Evolutionary conservation across 2,329 filamentous ascomycete species (phyloP).

Genomic region (Fusarium sp.): DNA sequence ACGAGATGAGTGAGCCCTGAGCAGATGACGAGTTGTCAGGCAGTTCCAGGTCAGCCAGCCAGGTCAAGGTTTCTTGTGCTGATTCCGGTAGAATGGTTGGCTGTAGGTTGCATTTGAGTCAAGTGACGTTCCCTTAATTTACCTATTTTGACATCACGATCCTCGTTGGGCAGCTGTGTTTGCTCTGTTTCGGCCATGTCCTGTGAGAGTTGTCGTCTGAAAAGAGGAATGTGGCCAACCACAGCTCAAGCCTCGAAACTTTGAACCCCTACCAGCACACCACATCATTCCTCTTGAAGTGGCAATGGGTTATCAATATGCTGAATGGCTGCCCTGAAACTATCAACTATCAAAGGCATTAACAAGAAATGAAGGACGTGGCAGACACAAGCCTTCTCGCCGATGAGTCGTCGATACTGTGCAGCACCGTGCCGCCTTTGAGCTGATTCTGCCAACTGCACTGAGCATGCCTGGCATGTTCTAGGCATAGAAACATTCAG

Average conservation of each 20-base stretch:
- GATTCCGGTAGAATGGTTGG: conserved; percentile 22
- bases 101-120: conserved; percentile 13
- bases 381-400: neutral
- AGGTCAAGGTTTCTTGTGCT: conserved; percentile 23
- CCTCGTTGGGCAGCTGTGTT: conserved; percentile 18
- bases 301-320: conserved; percentile 11
- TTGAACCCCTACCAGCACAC: conserved; percentile 18
- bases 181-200: conserved; percentile 26
- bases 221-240: conserved; percentile 18
- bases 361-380: conserved; percentile 22
- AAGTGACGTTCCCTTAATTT: conserved; percentile 24
- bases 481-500: conserved; percentile 1
- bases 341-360: neutral
- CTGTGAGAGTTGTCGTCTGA: conserved; percentile 11
- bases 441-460: conserved; percentile 29
- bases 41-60: conserved; percentile 29
- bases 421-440: conserved; percentile 10
- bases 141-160: conserved; percentile 15
- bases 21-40: conserved; percentile 30
- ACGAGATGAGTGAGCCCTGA: conserved; percentile 14
- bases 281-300: conserved; percentile 32
- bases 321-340: conserved; percentile 15
- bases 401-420: conserved; percentile 4
- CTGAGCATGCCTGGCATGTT: neutral
- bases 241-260: conserved; percentile 15